These are phyloP conservation scores for Diaporthe humulicola DNA, from an alignment of 2,329 filamentous ascomycete genomes.

Conservation along the genomic window DNA sequence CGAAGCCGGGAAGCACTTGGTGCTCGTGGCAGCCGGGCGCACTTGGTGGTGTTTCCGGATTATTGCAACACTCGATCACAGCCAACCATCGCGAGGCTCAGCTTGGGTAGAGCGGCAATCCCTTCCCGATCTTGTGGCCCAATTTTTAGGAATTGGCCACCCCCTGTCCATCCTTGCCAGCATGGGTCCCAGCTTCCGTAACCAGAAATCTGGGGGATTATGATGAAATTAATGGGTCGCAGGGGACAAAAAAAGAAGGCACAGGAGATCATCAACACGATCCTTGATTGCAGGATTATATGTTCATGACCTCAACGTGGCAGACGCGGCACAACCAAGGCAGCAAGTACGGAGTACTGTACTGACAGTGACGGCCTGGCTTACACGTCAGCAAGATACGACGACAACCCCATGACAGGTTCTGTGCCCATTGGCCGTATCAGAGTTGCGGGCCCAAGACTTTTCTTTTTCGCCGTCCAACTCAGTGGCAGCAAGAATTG, in stretches of 20 bases:
- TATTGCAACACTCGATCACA: slow-evolving; percentile 13
- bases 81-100: slow-evolving; percentile 17
- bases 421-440: slow-evolving; percentile 11
- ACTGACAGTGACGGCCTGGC: slow-evolving; percentile 2
- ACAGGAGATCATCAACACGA: slow-evolving; percentile 3
- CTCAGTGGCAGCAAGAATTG: not conserved
- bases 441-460: slow-evolving; percentile 1
- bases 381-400: slow-evolving; percentile 28
- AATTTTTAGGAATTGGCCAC: slow-evolving; percentile 39
- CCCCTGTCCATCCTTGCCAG: slow-evolving; percentile 38
- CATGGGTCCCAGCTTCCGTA: not conserved
- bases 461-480: slow-evolving; percentile 11
- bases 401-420: slow-evolving; percentile 20
- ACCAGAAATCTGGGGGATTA: slow-evolving; percentile 27
- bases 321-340: slow-evolving; percentile 11
- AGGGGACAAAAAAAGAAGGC: slow-evolving; percentile 24
- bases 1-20: slow-evolving; percentile 6
- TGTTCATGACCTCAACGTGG: slow-evolving; percentile 15
- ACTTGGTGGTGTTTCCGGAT: slow-evolving; percentile 15
- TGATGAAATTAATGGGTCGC: slow-evolving; percentile 34
- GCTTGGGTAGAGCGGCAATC: slow-evolving; percentile 17
- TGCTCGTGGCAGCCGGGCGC: slow-evolving; percentile 17
- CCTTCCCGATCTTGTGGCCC: slow-evolving; percentile 16
- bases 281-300: slow-evolving; percentile 4
- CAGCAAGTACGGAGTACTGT: not conserved